These are phyloP conservation scores for Pyrenochaeta sp. DNA, from an alignment of 2,329 filamentous ascomycete genomes.

Conservation along the genomic window DNA sequence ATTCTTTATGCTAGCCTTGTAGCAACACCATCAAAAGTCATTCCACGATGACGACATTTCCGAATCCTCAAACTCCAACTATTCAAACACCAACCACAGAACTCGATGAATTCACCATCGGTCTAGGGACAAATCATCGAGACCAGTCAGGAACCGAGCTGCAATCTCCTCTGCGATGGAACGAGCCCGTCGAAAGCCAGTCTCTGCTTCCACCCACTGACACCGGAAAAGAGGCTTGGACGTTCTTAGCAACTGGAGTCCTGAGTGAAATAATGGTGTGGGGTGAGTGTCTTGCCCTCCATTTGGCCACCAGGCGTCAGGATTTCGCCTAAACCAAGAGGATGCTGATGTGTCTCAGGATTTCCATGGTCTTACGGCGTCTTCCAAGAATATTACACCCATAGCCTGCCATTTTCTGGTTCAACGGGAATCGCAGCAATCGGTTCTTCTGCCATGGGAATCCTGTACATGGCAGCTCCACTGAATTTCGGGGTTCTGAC, in stretches of 20 bases:
- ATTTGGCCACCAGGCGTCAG: too few relatives aligned
- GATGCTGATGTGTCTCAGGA: constrained; percentile 52
- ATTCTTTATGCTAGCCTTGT: too few relatives aligned
- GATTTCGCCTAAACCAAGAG: too few relatives aligned
- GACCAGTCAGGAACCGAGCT: constrained; percentile 8
- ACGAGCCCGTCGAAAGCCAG: constrained; percentile 10
- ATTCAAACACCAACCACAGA: too few relatives aligned
- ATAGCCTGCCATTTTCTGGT: constrained; percentile 64
- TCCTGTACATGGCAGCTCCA: constrained; percentile 55
- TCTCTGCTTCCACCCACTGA: constrained; percentile 55
- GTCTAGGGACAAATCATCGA: too few relatives aligned
- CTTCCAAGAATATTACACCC: constrained; percentile 73
- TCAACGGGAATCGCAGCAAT: constrained; percentile 65
- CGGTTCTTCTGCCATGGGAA: constrained; percentile 68
- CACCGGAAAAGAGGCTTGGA: constrained; percentile 59
- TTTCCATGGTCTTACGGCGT: constrained; percentile 74
- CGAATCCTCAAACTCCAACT: too few relatives aligned
- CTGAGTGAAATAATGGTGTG: constrained; percentile 61
- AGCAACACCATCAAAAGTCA: too few relatives aligned
- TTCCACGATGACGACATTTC: too few relatives aligned
- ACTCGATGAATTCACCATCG: too few relatives aligned
- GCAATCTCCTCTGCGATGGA: constrained; percentile 8
- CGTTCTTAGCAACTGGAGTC: constrained; percentile 59
- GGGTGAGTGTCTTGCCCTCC: constrained; percentile 42
- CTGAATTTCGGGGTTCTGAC: constrained; percentile 48